Base-by-base conservation (phyloP, 1,139 yeast genomes). In the Hyphopichia pseudoburtonii region DNA sequence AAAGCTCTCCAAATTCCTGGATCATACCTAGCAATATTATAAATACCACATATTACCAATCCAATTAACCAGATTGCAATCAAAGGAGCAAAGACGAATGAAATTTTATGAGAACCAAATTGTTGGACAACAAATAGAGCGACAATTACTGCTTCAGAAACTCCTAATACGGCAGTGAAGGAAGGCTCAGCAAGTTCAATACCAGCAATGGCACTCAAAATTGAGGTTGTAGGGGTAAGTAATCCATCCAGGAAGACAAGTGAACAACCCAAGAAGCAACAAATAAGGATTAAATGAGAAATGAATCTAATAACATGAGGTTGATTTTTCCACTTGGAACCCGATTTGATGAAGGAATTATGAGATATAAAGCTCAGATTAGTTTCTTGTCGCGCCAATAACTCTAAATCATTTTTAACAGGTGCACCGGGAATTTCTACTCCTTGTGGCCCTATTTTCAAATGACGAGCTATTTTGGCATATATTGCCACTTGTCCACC, bases 401-500 rank as follows among this genome's bases (percentile, higher is more conserved):
- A 50, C 36, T 66, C 73, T 42, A 64, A 57, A 41, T 59, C 66
- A 10, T 60, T 51, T 35, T 56, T 52, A 37, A 60, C 64, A 2
- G 66, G 56, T 1, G 64, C 49, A 22, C 74, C 73, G 3, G 74
- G 73, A 24, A 68, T 63, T 30, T 54, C 51, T 7, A 71, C 76
- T 7, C 76, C 77, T 36, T 59, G 61, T 4, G 78, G 78, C 6
- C 78, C 79, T 40, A 74, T 58, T 25, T 65, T 65, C 43, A 76
- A 56, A 34, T 60, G 60, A 28, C 78, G 59, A 6, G 82, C 79
- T 24, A 78, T 66, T 48, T 76, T 76, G 19, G 82, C 76, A 47
- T 78, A 78, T 29, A 78, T 69, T 15, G 84, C 83, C 22, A 78
- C 73, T 44, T 77, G 82, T 1, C 84, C 83, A 45, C 84, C 84